These are phyloP conservation scores for Chaetomium sp. DNA, from an alignment of 2,329 filamentous ascomycete species.

Conservation along the genomic window DNA sequence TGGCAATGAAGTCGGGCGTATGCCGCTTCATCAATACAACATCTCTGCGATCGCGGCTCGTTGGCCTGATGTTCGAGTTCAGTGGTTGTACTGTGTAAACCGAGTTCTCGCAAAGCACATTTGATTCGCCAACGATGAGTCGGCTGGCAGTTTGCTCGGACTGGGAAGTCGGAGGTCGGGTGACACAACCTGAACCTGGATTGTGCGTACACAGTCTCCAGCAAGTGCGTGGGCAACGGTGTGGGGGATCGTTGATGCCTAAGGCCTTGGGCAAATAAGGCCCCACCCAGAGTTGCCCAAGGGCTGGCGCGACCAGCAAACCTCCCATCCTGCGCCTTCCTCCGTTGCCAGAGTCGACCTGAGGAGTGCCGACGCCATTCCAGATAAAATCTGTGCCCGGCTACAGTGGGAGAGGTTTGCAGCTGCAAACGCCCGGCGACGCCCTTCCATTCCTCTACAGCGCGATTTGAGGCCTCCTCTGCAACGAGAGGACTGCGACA, in stretches of 20 bases:
- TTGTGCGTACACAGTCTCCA: too few relatives aligned
- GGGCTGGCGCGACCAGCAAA: background rate
- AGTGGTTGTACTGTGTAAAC: background rate
- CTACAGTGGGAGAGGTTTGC: conserved; percentile 10
- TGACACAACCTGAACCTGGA: background rate
- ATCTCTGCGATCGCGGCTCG: background rate
- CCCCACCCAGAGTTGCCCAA: background rate
- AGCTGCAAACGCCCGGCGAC: background rate
- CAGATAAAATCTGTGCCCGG: conserved; percentile 15
- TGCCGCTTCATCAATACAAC: background rate
- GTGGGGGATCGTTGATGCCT: background rate
- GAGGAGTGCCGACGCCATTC: background rate
- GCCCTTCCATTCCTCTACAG: background rate
- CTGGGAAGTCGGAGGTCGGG: background rate
- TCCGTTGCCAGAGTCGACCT: background rate
- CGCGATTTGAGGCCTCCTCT: conserved; percentile 10
- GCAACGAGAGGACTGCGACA: background rate
- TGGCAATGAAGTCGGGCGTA: background rate
- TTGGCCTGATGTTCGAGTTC: background rate
- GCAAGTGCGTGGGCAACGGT: too few relatives aligned
- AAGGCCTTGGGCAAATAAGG: background rate
- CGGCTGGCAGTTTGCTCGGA: background rate
- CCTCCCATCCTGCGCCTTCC: background rate
- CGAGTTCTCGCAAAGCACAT: background rate
- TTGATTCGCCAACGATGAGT: background rate